Evolutionary conservation across 306 rosid species (phyloP), one percentile per base, ranked within the genome.

Genomic region (Arachis stenosperma): DNA sequence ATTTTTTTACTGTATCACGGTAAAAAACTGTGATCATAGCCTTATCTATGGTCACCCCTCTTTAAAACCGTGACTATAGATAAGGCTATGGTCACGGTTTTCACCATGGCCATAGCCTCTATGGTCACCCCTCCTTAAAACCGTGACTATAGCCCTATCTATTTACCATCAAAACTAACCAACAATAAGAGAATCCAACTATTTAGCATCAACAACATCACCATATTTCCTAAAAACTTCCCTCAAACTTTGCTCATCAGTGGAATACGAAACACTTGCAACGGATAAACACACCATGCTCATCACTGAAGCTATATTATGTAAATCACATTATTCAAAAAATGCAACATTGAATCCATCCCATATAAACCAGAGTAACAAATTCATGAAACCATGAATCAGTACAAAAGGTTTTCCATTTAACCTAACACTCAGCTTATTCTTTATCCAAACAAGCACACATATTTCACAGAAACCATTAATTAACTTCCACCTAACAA

Each of bases 181-280:
- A 22, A 4, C 7, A 36, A 3, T 14, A n/a, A 62, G 43, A 59
- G 59, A 69, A 64, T 67, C 27, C n/a, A 9, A 56, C 10, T 11
- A 53, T 70, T 66, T 61, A 85, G 90, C 94, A 48, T 90, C 92
- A 59, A 84, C 70, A 75, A 90, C 76, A 5, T 88, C 79, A 9
- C 97, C 97, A 46, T 86, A 88, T 57, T 84, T 85, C 6, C 77
- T 22, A 68, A 88, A 90, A 9, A 87, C 85, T 57, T 85, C 92
- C 76, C 64, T 78, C 69, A 88, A 62, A 67, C 79, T 70, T 51
- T 75, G 84, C 55, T 87, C 92, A 59, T 88, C 97, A 1, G 90
- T 83, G 44, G 75, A 73, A 60, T 74, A 82, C 5, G 97, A 82
- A 53, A 90, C 44, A 44, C 97, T 94, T 90, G 78, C 63, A 72